Evolutionary conservation across 1,139 yeast genomes (phyloP), one percentile per base, ranked within the genome.

Genomic region (Saccharomyces pastorianus): DNA sequence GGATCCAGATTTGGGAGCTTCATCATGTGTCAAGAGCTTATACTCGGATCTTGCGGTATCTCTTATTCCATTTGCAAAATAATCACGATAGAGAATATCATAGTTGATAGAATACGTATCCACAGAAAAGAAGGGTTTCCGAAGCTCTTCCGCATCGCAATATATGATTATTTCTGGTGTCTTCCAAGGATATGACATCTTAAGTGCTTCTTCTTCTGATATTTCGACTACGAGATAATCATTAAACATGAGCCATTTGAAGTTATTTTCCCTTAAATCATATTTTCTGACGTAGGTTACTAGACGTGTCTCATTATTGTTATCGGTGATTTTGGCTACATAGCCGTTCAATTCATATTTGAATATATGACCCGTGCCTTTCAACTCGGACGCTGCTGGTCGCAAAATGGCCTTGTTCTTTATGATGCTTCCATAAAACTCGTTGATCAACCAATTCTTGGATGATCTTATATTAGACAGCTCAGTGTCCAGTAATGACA

Each of bases 151-250:
- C 1, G 73, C 70, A 55, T 77, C 77, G 61, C 84, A 82, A 65
- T 91, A 95, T 44, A 88, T 69, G 23, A 89, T 74, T 48, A 88
- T 74, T 17, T 87, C 83, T 0, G 97, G 96, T 42, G 82, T 82
- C 66, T 93, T 95, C 96, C 97, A 91, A 71, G 83, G 75, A 48
- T 76, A 76, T 1, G 83, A 75, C 53, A 90, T 74, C 65, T 89
- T 81, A 53, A 89, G 76, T 0, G 82, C 87, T 52, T 85, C 90
- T 26, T 73, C 75, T 60, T 84, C 88, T 0, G 85, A 77, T 1
- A 95, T 77, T 26, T 84, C 84, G 67, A 83, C 80, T 13, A 90
- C 98, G 62, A 93, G 73, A 70, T 91, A 95, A 69, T 95, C 98
- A 66, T 95, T 95, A 69, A 95, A 90, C 64, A 95, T 70, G 61